Evolutionary conservation across 2,329 filamentous ascomycete genomes (phyloP).

Genomic region (Curvularia eragrostidis): DNA sequence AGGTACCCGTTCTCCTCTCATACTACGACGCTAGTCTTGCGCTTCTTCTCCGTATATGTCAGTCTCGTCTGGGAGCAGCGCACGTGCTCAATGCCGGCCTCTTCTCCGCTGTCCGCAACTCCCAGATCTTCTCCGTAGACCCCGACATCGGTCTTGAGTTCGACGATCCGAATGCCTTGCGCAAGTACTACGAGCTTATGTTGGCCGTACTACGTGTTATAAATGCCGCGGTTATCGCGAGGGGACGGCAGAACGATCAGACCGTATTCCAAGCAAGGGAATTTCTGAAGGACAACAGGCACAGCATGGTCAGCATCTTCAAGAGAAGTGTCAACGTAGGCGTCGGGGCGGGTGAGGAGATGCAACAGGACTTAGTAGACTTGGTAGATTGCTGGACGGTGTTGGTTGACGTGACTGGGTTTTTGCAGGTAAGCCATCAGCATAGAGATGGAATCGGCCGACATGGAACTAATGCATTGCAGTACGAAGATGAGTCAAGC

Average conservation of each 20-base stretch:
- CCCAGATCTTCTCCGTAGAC: conserved; percentile 85
- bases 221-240: conserved; percentile 78
- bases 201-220: conserved; percentile 82
- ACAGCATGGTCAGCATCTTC: conserved; percentile 85
- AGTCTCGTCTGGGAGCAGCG: conserved; percentile 82
- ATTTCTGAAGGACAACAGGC: conserved; percentile 83
- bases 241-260: conserved; percentile 79
- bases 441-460: not conserved
- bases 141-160: conserved; percentile 87
- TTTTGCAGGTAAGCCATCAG: conserved; percentile 73
- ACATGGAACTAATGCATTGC: conserved; percentile 16
- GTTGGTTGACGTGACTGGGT: conserved; percentile 80
- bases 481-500: conserved; percentile 41
- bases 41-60: conserved; percentile 81
- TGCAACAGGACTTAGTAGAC: conserved; percentile 72
- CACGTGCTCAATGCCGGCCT: conserved; percentile 89
- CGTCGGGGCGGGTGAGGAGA: conserved; percentile 55
- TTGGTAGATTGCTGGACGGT: conserved; percentile 85
- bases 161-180: conserved; percentile 72
- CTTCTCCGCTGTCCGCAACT: conserved; percentile 80
- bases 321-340: conserved; percentile 87
- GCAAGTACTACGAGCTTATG: conserved; percentile 84
- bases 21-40: conserved; percentile 78
- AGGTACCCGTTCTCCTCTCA: conserved; percentile 62
- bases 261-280: conserved; percentile 74